These are phyloP conservation scores for Anthracocystis panici-leucophaei DNA, from an alignment of 1,284 basidiomycete species.

Conservation along the genomic window DNA sequence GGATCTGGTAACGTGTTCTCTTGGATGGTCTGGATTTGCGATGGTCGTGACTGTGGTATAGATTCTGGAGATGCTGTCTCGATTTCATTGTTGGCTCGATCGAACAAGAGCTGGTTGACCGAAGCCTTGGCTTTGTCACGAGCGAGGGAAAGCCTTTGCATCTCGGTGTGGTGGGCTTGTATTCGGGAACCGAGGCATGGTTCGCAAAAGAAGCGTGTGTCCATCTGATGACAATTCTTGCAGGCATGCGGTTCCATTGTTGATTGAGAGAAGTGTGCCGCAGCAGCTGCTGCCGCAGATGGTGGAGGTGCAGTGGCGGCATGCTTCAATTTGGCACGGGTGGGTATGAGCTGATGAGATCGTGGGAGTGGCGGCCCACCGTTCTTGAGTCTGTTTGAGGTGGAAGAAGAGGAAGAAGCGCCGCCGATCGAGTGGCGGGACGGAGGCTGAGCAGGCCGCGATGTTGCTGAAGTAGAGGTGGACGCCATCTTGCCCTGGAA, in stretches of 20 bases:
- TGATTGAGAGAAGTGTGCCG: not conserved
- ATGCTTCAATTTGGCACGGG: constrained; percentile 24
- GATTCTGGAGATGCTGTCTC: not conserved
- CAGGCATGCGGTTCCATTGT: constrained; percentile 19
- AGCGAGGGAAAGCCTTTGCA: constrained; percentile 36
- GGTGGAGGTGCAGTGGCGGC: constrained; percentile 15
- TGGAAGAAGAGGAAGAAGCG: not conserved
- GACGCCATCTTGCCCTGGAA: constrained; percentile 4
- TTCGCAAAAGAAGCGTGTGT: constrained; percentile 51
- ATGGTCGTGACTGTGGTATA: not conserved
- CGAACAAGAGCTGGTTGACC: constrained; percentile 16
- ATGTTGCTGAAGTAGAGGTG: constrained; percentile 7
- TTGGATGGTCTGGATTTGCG: not conserved
- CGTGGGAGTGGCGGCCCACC: constrained; percentile 4
- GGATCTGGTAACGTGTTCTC: constrained; percentile 34
- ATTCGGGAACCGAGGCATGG: constrained; percentile 41
- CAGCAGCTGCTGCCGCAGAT: not conserved
- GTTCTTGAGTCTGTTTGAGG: constrained; percentile 6
- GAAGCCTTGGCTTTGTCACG: constrained; percentile 35
- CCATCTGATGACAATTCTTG: constrained; percentile 39
- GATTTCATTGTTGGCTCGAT: not conserved
- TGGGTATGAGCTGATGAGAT: constrained; percentile 11
- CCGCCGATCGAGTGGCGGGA: constrained; percentile 31
- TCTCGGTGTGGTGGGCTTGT: constrained; percentile 38
- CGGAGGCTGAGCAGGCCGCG: constrained; percentile 22